These are phyloP conservation scores for Solanum paucissectum DNA, from an alignment of 257 asterid species.

Conservation along the genomic window DNA sequence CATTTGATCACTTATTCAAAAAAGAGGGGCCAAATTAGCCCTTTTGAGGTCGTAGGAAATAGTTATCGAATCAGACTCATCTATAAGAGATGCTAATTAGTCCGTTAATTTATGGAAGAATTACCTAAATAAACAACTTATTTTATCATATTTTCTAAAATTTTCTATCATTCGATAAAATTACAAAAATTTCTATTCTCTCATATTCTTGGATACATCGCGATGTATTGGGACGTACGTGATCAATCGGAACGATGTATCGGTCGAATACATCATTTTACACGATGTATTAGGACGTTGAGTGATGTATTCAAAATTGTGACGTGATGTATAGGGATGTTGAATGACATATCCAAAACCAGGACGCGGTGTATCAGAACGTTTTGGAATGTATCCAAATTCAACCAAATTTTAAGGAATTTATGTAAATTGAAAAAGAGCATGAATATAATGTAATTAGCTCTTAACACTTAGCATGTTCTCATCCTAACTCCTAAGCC, in stretches of 20 bases:
- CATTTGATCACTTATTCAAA: background rate
- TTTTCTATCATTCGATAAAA: background rate
- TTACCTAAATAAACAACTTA: background rate
- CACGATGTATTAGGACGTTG: background rate
- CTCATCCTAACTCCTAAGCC: no score
- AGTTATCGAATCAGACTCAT: background rate
- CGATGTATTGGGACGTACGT: background rate
- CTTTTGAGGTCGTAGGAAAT: background rate
- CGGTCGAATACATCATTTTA: background rate
- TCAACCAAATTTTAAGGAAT: no score
- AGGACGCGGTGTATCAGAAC: no score
- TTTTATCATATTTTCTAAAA: no score
- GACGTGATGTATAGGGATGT: no score
- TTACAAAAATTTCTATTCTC: background rate
- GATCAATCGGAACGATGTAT: background rate
- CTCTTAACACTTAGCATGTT: no score
- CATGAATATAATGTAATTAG: no score
- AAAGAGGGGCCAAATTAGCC: background rate
- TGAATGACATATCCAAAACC: no score
- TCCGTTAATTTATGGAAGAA: background rate
- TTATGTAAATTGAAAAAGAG: no score
- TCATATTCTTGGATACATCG: background rate
- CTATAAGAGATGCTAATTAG: background rate
- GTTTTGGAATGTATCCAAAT: fast-evolving
- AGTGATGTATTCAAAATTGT: background rate